These are phyloP conservation scores for Melastoma malabathricum DNA, from an alignment of 345 rosid genomes.

Conservation along the genomic window DNA sequence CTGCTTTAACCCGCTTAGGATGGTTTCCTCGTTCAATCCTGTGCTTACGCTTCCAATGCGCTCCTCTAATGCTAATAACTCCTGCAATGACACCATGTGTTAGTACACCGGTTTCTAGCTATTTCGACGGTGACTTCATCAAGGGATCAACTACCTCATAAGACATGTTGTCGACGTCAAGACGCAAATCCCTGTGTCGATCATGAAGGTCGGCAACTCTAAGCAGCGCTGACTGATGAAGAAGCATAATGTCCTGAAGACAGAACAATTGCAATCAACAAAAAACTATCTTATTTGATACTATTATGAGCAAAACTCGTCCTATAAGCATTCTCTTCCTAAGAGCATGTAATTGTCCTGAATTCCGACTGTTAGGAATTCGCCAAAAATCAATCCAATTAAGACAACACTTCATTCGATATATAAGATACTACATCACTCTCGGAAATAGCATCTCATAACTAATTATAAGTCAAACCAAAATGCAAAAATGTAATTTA, in stretches of 20 bases:
- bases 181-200: constrained; percentile 87
- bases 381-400: too few relatives aligned
- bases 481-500: too few relatives aligned
- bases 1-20: constrained; percentile 32
- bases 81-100: constrained; percentile 28
- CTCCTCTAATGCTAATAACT: constrained; percentile 80
- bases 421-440: too few relatives aligned
- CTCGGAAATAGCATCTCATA: too few relatives aligned
- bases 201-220: constrained; percentile 59
- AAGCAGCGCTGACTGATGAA: constrained; percentile 50
- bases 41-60: constrained; percentile 85
- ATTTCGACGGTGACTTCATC: not conserved
- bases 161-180: constrained; percentile 94
- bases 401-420: too few relatives aligned
- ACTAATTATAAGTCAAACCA: too few relatives aligned
- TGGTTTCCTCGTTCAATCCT: constrained; percentile 63
- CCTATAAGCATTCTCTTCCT: not conserved
- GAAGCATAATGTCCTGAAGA: constrained; percentile 69
- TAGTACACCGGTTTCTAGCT: not conserved
- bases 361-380: too few relatives aligned
- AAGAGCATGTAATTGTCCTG: too few relatives aligned
- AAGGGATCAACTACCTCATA: constrained; percentile 55
- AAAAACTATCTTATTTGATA: not conserved
- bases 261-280: constrained; percentile 1
- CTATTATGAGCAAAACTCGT: not conserved